Conservation (phyloP, 148 eudicot genomes). For the Suaeda aralocaspica region DNA sequence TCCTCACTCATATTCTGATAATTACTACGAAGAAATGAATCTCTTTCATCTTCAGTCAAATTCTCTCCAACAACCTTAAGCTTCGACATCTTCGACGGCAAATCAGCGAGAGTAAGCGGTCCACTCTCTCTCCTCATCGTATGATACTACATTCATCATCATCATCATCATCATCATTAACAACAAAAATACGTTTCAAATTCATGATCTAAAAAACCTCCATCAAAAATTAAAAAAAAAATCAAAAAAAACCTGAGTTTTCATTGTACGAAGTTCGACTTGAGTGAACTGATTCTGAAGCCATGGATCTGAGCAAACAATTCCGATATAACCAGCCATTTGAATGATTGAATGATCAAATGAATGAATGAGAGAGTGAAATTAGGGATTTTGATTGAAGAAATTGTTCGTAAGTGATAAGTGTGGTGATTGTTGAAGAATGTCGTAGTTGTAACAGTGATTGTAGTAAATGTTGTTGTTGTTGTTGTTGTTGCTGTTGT, state of each 20-base stretch:
- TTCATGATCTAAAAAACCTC: background rate
- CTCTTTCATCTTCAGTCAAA: conserved; percentile 76
- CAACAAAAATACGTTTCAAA: too few relatives aligned
- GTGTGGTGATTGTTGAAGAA: background rate
- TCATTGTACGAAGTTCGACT: conserved; percentile 88
- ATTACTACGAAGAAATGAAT: conserved; percentile 55
- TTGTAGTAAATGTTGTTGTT: background rate
- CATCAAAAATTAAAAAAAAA: background rate
- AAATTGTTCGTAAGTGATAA: too few relatives aligned
- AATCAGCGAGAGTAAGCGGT: conserved; percentile 67
- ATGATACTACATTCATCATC: conserved; percentile 46
- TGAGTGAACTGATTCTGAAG: conserved; percentile 97
- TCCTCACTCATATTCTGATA: conserved; percentile 58
- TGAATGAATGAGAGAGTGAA: background rate
- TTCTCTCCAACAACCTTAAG: conserved; percentile 86
- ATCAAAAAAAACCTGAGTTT: conserved; percentile 46
- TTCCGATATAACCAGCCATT: conserved; percentile 86
- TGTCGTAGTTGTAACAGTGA: background rate
- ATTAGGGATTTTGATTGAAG: background rate
- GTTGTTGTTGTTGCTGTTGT: background rate
- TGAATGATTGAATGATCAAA: background rate
- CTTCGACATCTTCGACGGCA: conserved; percentile 79
- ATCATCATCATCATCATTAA: too few relatives aligned
- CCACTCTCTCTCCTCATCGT: conserved; percentile 87
- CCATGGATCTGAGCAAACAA: conserved; percentile 97